Base-by-base conservation (phyloP, 768 basidiomycete genomes). In the Suillus cothurnatus region DNA sequence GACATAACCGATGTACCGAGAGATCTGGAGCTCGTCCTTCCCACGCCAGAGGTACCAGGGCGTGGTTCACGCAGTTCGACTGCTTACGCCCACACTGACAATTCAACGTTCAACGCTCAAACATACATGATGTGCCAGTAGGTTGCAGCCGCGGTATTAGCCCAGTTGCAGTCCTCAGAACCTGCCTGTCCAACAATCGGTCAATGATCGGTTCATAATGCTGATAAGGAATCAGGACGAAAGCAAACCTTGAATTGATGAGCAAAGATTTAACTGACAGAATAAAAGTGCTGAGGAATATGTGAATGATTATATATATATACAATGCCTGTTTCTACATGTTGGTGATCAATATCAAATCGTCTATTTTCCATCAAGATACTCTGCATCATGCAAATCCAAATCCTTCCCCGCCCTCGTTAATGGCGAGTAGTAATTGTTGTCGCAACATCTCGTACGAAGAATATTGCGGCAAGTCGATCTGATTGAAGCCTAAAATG, bases 391-490 rank as follows among this genome's bases (percentile, higher is more conserved):
- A 87, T 68, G 85, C 86, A 76, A 96, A 96, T 61, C 94, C 97
- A 76, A 99, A 99, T 52, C 94, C 94, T 81, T 96, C 94, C 26
- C 93, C 94, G 60, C 95, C 96, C 77, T 99, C 97, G 71, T 92
- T 95, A 73, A 99, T 97, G 41, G 97, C 94, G 68, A 97, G 82
- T 62, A 96, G 78, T 43, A 99, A 77, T 75, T 94, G 94, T 68
- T 93, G 92, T 32, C 97, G 88, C 67, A 99, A 85, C 86, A 95
- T 95, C 75, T 99, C 97, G 73, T 99, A 99, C 21, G 93, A 94
- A 3, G 93, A 91, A 76, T 97, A 99, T 69, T 92, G 92, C 0
- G 97, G 96, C 52, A 99, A 84, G 76, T 97, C 95, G 65, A 95
- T 94, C 75, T 95, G 93, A 76, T 95, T 95, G 85, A 95, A 95